Evolutionary conservation across 352 stramenopile species (phyloP), one percentile per base, ranked within the genome.

Genomic region (Lagenidium giganteum): DNA sequence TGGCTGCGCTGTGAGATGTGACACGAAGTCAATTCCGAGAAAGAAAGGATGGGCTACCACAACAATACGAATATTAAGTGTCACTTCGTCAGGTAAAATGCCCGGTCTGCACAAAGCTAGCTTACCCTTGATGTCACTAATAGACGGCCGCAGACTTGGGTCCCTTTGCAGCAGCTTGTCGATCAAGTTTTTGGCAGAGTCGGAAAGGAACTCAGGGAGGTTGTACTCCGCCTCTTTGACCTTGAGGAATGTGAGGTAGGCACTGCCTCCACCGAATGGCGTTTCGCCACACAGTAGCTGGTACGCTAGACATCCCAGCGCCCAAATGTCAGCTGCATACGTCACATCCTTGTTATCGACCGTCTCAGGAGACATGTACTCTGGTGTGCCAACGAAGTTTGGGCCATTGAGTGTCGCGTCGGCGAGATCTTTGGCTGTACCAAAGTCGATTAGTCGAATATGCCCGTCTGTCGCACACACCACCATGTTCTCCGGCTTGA

Each of bases 401-500:
- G 82, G 79, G 25, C 82, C 79, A 43, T 91, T 87, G 0, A 91
- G 68, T 5, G 71, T 23, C 23, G 54, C 47, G 28, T 88, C 64
- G 0, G 30, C 47, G 9, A 92, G 24, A 33, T 89, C 79, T 26
- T 94, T 94, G 24, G 82, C 75, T 5, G 82, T 94, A 0, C 82
- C 82, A 47, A 94, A 94, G 43, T 94, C 82, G 28, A 94, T 84
- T 16, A 94, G 55, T 17, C 78, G 71, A 16, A 92, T 16, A 34
- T 94, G 82, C 4, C 64, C 68, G 37, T 82, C 69, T 2, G 48
- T 33, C 17, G 65, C 62, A 17, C 49, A 67, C 3, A 97, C 75
- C 30, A 98, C 76, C 61, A 99, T 93, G 60, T 98, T 99, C 53
- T 99, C 96, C 0, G 96, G 88, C 55, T 98, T 97, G 16, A 98